A percentile compares a stretch with the other conserved stretches of the same genome.
Evolutionary conservation across 2,329 filamentous ascomycete species (phyloP).

Genomic region (Aureobasidium sp.): DNA sequence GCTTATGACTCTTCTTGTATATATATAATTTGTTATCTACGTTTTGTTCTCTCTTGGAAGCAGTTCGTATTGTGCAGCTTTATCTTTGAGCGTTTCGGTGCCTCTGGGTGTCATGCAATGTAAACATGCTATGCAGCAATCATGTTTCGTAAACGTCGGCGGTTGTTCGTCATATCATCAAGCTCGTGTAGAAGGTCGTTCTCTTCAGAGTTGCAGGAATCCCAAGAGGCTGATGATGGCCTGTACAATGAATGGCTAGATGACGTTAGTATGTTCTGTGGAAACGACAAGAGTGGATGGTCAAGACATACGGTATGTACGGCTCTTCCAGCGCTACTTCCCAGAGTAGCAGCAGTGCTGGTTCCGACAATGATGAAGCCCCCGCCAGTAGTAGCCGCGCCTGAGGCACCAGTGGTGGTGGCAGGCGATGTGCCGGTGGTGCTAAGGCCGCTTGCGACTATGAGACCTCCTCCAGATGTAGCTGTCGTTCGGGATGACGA

Average conservation of each 20-base stretch:
- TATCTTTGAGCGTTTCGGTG: background rate
- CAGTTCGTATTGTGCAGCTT: too few species aligned
- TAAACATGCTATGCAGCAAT: background rate
- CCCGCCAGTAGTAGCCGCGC: constrained; percentile 16
- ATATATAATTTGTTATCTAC: background rate
- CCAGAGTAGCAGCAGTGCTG: constrained; percentile 28
- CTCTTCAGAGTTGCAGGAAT: constrained; percentile 19
- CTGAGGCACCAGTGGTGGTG: constrained; percentile 16
- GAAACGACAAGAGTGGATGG: background rate
- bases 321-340: constrained; percentile 20
- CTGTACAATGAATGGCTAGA: constrained; percentile 22
- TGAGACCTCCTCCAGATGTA: constrained; percentile 22
- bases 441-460: constrained; percentile 18
- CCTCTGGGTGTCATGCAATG: background rate
- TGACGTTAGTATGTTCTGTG: background rate
- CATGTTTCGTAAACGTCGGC: background rate
- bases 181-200: background rate
- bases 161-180: constrained; percentile 5
- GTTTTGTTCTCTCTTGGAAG: background rate
- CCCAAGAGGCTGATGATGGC: constrained; percentile 21
- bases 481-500: constrained; percentile 17
- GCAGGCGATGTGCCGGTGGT: constrained; percentile 15
- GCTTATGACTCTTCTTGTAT: background rate
- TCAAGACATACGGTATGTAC: constrained; percentile 25
- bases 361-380: constrained; percentile 26